phyloP scores from a whole-genome alignment of 768 basidiomycete species.

The Phylloporus scabripes region DNA sequence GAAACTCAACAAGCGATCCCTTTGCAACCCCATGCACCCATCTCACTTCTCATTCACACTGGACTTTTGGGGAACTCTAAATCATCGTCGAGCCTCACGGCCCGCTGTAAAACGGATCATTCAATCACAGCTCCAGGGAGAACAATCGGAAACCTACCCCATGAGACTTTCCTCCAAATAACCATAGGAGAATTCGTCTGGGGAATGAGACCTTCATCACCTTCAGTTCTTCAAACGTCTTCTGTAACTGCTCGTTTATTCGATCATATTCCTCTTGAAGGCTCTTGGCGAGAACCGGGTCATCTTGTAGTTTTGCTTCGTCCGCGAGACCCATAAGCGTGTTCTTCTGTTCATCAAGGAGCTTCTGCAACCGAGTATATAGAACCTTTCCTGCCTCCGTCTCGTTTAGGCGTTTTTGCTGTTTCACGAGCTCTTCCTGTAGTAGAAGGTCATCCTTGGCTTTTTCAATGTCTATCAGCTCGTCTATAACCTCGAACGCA shows the following conservation, averaged over 20 bases:
- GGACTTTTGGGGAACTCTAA: too few relatives aligned
- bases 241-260: slow-evolving; percentile 5
- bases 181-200: slow-evolving; percentile 7
- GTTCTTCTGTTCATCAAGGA: slow-evolving; percentile 15
- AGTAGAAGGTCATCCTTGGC: background rate
- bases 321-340: slow-evolving; percentile 14
- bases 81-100: too few relatives aligned
- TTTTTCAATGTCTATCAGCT: background rate
- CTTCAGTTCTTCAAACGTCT: slow-evolving; percentile 20
- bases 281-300: slow-evolving; percentile 8
- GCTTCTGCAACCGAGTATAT: slow-evolving; percentile 11
- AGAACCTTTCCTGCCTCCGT: slow-evolving; percentile 19
- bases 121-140: too few relatives aligned
- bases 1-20: too few relatives aligned
- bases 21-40: too few relatives aligned
- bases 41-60: too few relatives aligned
- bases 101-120: too few relatives aligned
- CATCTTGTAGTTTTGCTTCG: slow-evolving; percentile 10
- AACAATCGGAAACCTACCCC: slow-evolving; percentile 4
- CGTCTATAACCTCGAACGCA: background rate
- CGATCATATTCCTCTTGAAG: slow-evolving; percentile 12
- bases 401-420: slow-evolving; percentile 14
- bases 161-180: slow-evolving; percentile 4
- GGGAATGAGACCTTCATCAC: slow-evolving; percentile 13
- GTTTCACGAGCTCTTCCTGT: slow-evolving; percentile 15